Percentiles rank a stretch among this genome's conserved stretches.
Evolutionary conservation across 305 asterid species (phyloP).

Genomic region (Solanum chacoense): DNA sequence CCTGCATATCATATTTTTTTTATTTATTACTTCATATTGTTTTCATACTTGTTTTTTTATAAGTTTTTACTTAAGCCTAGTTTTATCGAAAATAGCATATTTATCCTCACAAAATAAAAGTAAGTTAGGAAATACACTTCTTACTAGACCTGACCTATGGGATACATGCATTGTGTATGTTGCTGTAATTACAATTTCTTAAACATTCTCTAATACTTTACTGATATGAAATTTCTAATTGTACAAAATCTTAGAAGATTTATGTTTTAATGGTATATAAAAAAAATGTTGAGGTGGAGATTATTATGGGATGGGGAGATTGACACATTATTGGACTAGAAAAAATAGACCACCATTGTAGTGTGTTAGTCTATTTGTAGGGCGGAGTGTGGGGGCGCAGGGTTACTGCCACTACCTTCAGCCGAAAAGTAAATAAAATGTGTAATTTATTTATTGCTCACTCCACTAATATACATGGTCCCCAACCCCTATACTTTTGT

Average conservation of each 20-base stretch:
- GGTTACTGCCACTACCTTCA: neutral
- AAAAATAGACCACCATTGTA: neutral
- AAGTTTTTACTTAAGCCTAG: neutral
- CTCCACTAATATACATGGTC: neutral
- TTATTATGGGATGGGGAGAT: neutral
- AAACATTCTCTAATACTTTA: neutral
- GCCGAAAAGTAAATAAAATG: neutral
- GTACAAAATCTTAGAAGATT: neutral
- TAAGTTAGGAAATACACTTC: neutral
- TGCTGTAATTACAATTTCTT: neutral
- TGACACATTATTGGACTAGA: neutral
- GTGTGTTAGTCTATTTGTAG: neutral
- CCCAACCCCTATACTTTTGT: slow-evolving; percentile 1
- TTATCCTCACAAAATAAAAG: neutral
- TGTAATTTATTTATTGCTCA: neutral
- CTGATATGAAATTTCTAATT: neutral
- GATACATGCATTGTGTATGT: neutral
- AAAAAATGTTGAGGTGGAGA: neutral
- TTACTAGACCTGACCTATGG: neutral
- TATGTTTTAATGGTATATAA: neutral
- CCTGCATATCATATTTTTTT: neutral
- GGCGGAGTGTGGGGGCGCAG: neutral
- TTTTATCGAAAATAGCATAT: neutral
- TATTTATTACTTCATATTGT: neutral
- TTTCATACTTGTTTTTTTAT: neutral